Conservation (phyloP, 2,329 filamentous ascomycete genomes). For the Claviceps cyperi region DNA sequence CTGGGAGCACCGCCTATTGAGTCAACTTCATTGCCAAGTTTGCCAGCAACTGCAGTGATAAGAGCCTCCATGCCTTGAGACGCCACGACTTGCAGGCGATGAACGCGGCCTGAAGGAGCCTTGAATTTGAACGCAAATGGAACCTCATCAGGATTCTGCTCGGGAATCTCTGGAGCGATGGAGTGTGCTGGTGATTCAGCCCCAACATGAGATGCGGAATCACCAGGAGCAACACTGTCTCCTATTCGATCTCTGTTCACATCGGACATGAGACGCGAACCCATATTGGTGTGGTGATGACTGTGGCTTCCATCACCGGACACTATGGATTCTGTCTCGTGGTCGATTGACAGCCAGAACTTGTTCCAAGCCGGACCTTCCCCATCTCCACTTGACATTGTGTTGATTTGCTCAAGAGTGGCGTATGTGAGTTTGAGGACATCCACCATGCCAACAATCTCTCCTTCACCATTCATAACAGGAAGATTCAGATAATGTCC, state of each 20-base stretch:
- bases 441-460: conserved; percentile 99
- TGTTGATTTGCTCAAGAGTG: conserved; percentile 94
- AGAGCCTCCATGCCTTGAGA: conserved; percentile 70
- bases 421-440: conserved; percentile 97
- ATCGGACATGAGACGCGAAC: conserved; percentile 67
- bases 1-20: conserved; percentile 66
- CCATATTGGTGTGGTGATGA: conserved; percentile 46
- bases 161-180: conserved; percentile 32
- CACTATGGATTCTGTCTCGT: conserved; percentile 91
- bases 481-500: conserved; percentile 96
- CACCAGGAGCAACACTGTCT: conserved; percentile 80
- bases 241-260: conserved; percentile 52
- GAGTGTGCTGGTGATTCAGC: conserved; percentile 63
- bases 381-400: conserved; percentile 74
- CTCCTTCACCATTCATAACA: conserved; percentile 92
- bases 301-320: conserved; percentile 78
- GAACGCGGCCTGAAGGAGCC: conserved; percentile 84
- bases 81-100: conserved; percentile 74
- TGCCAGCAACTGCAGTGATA: conserved; percentile 61
- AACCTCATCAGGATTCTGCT: conserved; percentile 50
- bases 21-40: conserved; percentile 73
- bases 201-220: conserved; percentile 88
- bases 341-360: conserved; percentile 93
- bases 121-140: conserved; percentile 99
- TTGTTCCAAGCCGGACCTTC: conserved; percentile 99